Evolutionary conservation across 2,329 filamentous ascomycete species (phyloP), one percentile per base, ranked within the genome.

Genomic region (Fusarium fujikuroi): DNA sequence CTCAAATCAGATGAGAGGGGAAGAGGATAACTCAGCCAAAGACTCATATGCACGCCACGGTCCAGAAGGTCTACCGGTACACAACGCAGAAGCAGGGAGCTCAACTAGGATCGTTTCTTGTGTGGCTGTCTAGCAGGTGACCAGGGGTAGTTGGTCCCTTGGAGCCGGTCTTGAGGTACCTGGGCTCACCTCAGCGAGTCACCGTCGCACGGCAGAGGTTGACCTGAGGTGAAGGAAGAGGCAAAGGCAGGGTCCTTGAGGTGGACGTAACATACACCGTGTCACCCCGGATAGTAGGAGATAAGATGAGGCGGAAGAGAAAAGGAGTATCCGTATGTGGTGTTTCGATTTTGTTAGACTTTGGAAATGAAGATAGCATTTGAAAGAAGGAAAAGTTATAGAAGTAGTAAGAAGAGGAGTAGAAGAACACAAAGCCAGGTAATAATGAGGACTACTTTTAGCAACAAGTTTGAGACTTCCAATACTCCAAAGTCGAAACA

Each of bases 51-150:
- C 59, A 69, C 43, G 46, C 43, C 61, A 70, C 53, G 32, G 39
- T 32, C 58, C 28, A 66, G 66, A 61, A 60, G 50, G 52, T 49
- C 53, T 52, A 36, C 23, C 19, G 19, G 32, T 50, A 50, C 56
- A 59, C 42, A 59, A 50, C 28, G 56, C 9, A 59, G 44, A 59
- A 37, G 15, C 32, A 62, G 63, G 34, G 28, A 44, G 28, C 56
- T 54, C 47, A 61, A 34, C 44, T 32, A 36, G 46, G 47, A 58
- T 49, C 39, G 54, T 25, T 42, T 43, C 34, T 52, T 52, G 56
- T 28, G 56, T 60, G 61, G 56, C 50, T 47, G 66, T 71, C 46
- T 34, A 69, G 42, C 61, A 63, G 67, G 53, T 69, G 67, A 70
- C 64, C 69, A 53, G 70, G 66, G 56, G 23, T 60, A 40, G 54